Evolutionary conservation across 169 alveolate species (phyloP).

Genomic region (Condylostoma magnum): DNA sequence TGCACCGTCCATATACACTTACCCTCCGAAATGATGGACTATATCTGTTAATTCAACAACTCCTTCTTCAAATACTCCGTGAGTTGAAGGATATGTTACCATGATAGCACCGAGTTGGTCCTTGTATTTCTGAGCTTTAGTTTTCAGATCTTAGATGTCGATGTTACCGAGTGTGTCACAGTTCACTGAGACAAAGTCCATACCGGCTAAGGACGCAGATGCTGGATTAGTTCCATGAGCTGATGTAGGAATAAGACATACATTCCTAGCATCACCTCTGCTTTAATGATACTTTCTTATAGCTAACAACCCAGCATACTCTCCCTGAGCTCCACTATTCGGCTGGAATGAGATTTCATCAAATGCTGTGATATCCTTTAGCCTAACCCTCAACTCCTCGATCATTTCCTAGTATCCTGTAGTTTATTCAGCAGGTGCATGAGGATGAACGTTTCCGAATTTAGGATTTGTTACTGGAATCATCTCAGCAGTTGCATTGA

Average conservation of each 20-base stretch:
- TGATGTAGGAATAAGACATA: constrained; percentile 85
- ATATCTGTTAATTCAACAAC: constrained; percentile 63
- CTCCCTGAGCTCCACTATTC: constrained; percentile 87
- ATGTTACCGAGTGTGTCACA: constrained; percentile 63
- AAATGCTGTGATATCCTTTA: constrained; percentile 61
- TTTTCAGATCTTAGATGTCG: constrained; percentile 66
- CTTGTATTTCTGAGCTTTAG: constrained; percentile 63
- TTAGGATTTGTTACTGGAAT: constrained; percentile 79
- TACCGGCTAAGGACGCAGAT: constrained; percentile 79
- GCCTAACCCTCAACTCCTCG: constrained; percentile 45
- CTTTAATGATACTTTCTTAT: constrained; percentile 72
- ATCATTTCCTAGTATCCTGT: constrained; percentile 74
- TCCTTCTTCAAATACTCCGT: constrained; percentile 82
- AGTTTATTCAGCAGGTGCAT: constrained; percentile 65
- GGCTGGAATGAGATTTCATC: constrained; percentile 82
- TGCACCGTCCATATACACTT: constrained; percentile 92
- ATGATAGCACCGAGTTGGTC: constrained; percentile 68
- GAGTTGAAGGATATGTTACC: constrained; percentile 90
- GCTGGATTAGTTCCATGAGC: constrained; percentile 94
- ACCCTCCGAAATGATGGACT: constrained; percentile 84
- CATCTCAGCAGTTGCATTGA: constrained; percentile 80
- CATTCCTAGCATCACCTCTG: constrained; percentile 61
- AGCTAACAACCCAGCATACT: constrained; percentile 84
- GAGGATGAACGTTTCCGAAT: constrained; percentile 80
- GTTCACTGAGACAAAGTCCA: constrained; percentile 75